These are phyloP conservation scores for Peronosclerospora sorghi DNA, from an alignment of 352 stramenopile species.

Conservation along the genomic window DNA sequence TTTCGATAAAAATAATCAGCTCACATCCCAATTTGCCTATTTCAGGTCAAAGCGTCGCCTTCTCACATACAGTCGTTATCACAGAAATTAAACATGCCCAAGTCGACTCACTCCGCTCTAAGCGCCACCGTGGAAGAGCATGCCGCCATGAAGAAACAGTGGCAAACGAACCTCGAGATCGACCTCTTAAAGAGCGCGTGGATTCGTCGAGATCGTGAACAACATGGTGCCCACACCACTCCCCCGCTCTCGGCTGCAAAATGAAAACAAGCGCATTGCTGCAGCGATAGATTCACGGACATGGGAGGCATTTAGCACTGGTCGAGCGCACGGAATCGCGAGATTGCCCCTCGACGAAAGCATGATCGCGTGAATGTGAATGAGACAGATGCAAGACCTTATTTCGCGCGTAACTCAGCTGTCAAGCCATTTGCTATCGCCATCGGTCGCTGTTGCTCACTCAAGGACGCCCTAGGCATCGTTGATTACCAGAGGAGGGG, in stretches of 20 bases:
- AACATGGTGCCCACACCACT: constrained; percentile 21
- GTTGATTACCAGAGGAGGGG: constrained; percentile 10
- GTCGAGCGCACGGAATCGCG: not conserved
- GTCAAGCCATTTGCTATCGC: too few relatives aligned
- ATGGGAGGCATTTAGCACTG: not conserved
- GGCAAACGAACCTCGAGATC: constrained; percentile 55
- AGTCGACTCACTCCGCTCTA: constrained; percentile 15
- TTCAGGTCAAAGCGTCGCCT: not conserved
- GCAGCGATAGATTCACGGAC: not conserved
- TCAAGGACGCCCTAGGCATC: not conserved
- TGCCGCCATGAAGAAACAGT: constrained; percentile 46
- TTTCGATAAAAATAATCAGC: constrained; percentile 3
- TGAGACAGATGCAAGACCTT: too few relatives aligned
- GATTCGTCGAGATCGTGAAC: constrained; percentile 49
- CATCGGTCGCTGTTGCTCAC: not conserved
- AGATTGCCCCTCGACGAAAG: too few relatives aligned
- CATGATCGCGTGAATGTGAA: too few relatives aligned
- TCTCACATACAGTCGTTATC: not conserved
- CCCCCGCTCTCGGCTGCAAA: constrained; percentile 23
- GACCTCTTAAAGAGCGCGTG: constrained; percentile 48
- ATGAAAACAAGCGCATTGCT: constrained; percentile 7
- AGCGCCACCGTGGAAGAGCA: constrained; percentile 24
- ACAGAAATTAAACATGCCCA: constrained; percentile 17
- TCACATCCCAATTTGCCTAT: constrained; percentile 24
- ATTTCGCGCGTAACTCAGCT: too few relatives aligned